phyloP scores from a whole-genome alignment of 495 filamentous ascomycete species.

The Eremomyces bilateralis region DNA sequence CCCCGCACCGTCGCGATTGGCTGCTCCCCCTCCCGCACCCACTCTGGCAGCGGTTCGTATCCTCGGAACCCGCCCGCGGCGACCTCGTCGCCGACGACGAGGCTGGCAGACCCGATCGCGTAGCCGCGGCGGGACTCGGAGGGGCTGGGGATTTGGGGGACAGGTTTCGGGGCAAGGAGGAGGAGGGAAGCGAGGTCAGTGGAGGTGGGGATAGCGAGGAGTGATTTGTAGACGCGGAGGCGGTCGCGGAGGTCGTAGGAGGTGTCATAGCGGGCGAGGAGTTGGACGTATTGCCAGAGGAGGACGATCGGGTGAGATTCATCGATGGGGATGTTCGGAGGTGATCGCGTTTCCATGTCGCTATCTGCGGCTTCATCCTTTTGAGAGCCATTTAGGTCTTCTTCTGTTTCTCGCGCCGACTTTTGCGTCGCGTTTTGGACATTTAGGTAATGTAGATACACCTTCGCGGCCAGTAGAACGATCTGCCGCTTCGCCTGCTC shows the following conservation, averaged over 20 bases:
- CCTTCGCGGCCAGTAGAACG: conserved; percentile 76
- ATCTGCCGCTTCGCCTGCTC: conserved; percentile 81
- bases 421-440: conserved; percentile 6
- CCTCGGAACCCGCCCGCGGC: conserved; percentile 44
- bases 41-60: conserved; percentile 58
- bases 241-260: conserved; percentile 92
- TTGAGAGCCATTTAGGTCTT: neutral
- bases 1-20: conserved; percentile 56
- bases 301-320: conserved; percentile 35
- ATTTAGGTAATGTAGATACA: conserved; percentile 77
- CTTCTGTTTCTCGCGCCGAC: neutral
- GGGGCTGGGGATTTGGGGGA: conserved; percentile 67
- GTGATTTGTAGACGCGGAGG: conserved; percentile 62
- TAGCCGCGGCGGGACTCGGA: conserved; percentile 57
- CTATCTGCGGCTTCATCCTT: neutral
- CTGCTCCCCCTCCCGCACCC: conserved; percentile 63
- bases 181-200: conserved; percentile 77
- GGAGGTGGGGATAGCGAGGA: conserved; percentile 48
- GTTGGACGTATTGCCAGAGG: conserved; percentile 66
- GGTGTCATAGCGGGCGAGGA: conserved; percentile 73
- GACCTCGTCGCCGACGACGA: conserved; percentile 58
- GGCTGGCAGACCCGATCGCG: conserved; percentile 58
- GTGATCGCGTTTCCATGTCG: neutral
- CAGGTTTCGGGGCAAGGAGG: conserved; percentile 82
- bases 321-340: neutral